A percentile compares a stretch with the other conserved stretches of the same genome.
phyloP scores from a whole-genome alignment of 495 filamentous ascomycete genomes.

The Penicillium crystallinum region DNA sequence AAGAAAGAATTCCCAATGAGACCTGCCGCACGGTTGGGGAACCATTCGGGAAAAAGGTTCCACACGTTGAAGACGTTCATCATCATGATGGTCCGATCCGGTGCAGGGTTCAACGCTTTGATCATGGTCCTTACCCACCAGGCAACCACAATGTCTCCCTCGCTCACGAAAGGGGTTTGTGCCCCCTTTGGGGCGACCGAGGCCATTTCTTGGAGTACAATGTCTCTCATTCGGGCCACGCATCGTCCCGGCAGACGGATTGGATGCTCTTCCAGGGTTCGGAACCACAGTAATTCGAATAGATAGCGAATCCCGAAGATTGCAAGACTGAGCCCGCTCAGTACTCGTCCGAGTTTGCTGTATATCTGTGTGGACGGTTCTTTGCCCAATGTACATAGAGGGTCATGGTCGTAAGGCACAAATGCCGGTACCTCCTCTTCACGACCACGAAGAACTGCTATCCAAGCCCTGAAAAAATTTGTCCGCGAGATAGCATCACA shows the following conservation, averaged over 20 bases:
- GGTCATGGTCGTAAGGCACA: background rate
- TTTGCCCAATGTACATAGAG: background rate
- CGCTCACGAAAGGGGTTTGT: slow-evolving; percentile 20
- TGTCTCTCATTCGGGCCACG: slow-evolving; percentile 12
- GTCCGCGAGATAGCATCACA: slow-evolving; percentile 39
- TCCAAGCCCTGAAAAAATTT: slow-evolving; percentile 18
- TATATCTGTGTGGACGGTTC: background rate
- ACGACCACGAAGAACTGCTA: slow-evolving; percentile 10
- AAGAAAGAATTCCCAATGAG: slow-evolving; percentile 32
- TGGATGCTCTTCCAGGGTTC: slow-evolving; percentile 18
- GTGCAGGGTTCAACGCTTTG: slow-evolving; percentile 8
- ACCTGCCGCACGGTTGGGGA: slow-evolving; percentile 13
- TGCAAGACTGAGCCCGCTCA: background rate
- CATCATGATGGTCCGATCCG: slow-evolving; percentile 13
- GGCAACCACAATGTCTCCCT: slow-evolving; percentile 23
- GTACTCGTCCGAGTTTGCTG: background rate
- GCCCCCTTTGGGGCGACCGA: background rate
- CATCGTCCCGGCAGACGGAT: slow-evolving; percentile 17
- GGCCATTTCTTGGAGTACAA: background rate
- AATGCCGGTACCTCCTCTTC: slow-evolving; percentile 9
- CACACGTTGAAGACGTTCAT: slow-evolving; percentile 21
- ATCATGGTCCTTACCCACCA: slow-evolving; percentile 23
- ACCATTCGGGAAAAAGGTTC: slow-evolving; percentile 5
- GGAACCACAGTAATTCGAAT: slow-evolving; percentile 29
- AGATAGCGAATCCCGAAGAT: slow-evolving; percentile 22